These are phyloP conservation scores for Limnanthes douglasii DNA, from an alignment of 345 rosid genomes.

Conservation along the genomic window DNA sequence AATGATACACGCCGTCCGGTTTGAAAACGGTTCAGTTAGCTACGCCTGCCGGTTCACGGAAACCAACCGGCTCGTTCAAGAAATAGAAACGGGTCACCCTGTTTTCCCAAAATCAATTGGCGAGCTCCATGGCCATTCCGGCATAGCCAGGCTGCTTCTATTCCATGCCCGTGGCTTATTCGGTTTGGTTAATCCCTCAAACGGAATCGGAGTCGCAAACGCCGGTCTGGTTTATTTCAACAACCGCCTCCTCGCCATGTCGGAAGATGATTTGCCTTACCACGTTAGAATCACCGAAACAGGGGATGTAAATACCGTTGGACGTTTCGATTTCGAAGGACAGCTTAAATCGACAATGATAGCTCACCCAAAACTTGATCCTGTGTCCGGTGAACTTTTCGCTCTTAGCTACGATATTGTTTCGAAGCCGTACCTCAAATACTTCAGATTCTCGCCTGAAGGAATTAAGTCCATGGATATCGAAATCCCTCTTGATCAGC, in stretches of 20 bases:
- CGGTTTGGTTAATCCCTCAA: conserved; percentile 48
- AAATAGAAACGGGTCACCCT: conserved; percentile 46
- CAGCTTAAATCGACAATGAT: conserved; percentile 66
- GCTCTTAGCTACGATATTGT: conserved; percentile 78
- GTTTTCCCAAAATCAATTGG: conserved; percentile 83
- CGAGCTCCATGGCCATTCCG: conserved; percentile 86
- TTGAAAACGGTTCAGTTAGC: conserved; percentile 42
- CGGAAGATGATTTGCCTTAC: conserved; percentile 83
- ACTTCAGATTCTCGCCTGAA: conserved; percentile 50
- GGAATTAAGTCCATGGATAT: conserved; percentile 55
- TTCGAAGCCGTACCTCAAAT: conserved; percentile 57
- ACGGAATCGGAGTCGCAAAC: conserved; percentile 77
- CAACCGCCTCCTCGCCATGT: conserved; percentile 65
- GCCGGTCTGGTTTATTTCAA: conserved; percentile 75
- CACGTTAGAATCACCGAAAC: conserved; percentile 41
- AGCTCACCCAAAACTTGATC: conserved; percentile 88
- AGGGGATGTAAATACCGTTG: conserved; percentile 55
- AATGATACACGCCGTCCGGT: conserved; percentile 71
- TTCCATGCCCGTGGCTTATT: conserved; percentile 55
- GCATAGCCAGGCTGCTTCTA: conserved; percentile 60
- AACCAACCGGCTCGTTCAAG: conserved; percentile 61
- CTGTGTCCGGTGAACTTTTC: conserved; percentile 48
- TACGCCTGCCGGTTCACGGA: conserved; percentile 76
- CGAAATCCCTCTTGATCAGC: conserved; percentile 45
- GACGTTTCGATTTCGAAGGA: conserved; percentile 44